A percentile compares a stretch with the other conserved stretches of the same genome.
Conservation (phyloP, 208 protist species). For the Acanthamoeba triangularis region DNA sequence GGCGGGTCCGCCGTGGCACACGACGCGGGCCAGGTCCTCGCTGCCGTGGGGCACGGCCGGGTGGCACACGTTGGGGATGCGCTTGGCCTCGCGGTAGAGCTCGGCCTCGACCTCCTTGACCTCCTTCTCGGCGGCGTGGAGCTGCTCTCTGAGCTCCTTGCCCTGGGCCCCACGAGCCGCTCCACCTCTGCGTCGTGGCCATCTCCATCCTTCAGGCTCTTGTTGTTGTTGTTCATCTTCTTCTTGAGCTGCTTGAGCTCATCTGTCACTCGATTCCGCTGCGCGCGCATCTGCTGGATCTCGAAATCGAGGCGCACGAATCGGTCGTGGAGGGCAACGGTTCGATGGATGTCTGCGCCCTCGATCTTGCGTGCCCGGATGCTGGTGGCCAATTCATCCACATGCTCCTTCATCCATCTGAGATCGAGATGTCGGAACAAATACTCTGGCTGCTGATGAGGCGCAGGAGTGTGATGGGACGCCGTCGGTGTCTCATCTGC, state of each 20-base stretch:
- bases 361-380: constrained; percentile 45
- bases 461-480: not conserved
- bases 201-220: not conserved
- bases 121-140: not conserved
- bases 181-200: not conserved
- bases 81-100: constrained; percentile 46
- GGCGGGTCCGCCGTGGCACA: constrained; percentile 26
- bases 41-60: constrained; percentile 46
- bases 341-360: not conserved
- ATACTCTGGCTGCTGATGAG: not conserved
- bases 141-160: constrained; percentile 22
- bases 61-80: constrained; percentile 70
- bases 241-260: constrained; percentile 22
- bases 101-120: constrained; percentile 28
- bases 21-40: constrained; percentile 49
- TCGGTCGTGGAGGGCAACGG: not conserved
- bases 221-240: not conserved
- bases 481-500: too few relatives aligned
- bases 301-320: not conserved
- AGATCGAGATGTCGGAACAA: constrained; percentile 49
- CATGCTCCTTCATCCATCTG: constrained; percentile 43
- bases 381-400: not conserved
- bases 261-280: not conserved
- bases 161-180: constrained; percentile 16
- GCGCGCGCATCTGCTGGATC: not conserved